Percentiles rank a stretch among this genome's conserved stretches.
phyloP scores from a whole-genome alignment of 345 rosid species.

The Odontarrhena argentea region DNA sequence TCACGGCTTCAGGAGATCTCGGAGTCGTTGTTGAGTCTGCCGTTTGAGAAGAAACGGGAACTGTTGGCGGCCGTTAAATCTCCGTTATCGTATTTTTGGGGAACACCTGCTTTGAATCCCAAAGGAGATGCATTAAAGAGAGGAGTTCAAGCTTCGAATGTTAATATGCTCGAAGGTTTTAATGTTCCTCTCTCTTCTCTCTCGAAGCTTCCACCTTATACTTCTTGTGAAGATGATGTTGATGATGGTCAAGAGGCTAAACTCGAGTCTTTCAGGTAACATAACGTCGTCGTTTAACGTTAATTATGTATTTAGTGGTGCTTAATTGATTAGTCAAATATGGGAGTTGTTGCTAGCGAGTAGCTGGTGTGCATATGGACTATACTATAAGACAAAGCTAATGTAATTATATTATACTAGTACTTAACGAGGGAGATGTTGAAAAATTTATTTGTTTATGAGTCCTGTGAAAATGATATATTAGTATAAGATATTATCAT shows the following conservation, averaged over 20 bases:
- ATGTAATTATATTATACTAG: not conserved
- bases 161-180: slow-evolving; percentile 67
- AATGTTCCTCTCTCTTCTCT: slow-evolving; percentile 58
- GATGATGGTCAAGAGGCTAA: slow-evolving; percentile 9
- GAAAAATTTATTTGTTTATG: not conserved
- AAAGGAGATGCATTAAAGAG: slow-evolving; percentile 56
- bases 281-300: slow-evolving; percentile 6
- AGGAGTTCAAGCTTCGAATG: slow-evolving; percentile 38
- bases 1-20: slow-evolving; percentile 49
- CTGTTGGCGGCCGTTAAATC: slow-evolving; percentile 41
- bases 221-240: slow-evolving; percentile 12
- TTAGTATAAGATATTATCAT: too few species aligned
- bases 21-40: slow-evolving; percentile 46
- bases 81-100: slow-evolving; percentile 75
- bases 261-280: slow-evolving; percentile 66
- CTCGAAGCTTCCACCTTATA: slow-evolving; percentile 31
- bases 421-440: too few species aligned
- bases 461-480: not conserved
- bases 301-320: not conserved
- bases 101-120: slow-evolving; percentile 65
- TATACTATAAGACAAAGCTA: not conserved
- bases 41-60: slow-evolving; percentile 49
- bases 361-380: not conserved
- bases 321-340: not conserved
- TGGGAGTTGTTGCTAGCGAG: not conserved